phyloP scores from a whole-genome alignment of 163 green algal species.

The Coccomyxa subellipsoidea region DNA sequence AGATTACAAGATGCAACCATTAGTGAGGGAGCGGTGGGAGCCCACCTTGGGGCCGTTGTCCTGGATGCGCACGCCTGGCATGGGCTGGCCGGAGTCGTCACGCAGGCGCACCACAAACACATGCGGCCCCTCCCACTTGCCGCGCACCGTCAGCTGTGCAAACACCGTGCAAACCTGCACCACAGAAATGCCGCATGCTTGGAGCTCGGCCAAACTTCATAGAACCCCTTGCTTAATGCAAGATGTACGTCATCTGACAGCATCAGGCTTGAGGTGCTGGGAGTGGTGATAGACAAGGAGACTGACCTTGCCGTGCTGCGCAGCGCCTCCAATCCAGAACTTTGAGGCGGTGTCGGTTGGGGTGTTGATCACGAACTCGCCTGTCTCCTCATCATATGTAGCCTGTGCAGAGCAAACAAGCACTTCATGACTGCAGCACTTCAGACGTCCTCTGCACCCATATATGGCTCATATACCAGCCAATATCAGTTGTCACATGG shows the following conservation, averaged over 20 bases:
- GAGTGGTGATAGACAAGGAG: not conserved
- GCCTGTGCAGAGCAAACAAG: conserved; percentile 15
- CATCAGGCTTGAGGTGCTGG: too few relatives aligned
- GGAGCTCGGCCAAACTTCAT: too few relatives aligned
- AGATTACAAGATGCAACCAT: too few relatives aligned
- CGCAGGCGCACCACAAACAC: conserved; percentile 89
- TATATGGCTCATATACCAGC: too few relatives aligned
- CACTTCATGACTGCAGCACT: too few relatives aligned
- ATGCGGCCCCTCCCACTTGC: conserved; percentile 79
- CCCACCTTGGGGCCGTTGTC: conserved; percentile 84
- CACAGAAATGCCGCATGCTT: too few relatives aligned
- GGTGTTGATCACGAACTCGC: conserved; percentile 81
- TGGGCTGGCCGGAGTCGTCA: conserved; percentile 63
- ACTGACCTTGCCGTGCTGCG: conserved; percentile 47
- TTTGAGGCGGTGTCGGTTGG: conserved; percentile 76
- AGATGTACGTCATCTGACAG: too few relatives aligned
- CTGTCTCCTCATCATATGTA: conserved; percentile 48
- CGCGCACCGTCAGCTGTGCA: conserved; percentile 74
- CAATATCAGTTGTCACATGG: not conserved
- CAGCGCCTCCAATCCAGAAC: conserved; percentile 69
- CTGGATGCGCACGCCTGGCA: conserved; percentile 75
- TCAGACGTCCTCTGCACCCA: too few relatives aligned
- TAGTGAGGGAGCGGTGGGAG: too few relatives aligned
- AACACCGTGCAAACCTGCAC: conserved; percentile 74
- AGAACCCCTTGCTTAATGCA: too few relatives aligned